Percentiles rank a stretch among this genome's conserved stretches.
These are phyloP conservation scores for Cryptosporidium bovis DNA, from an alignment of 169 alveolate genomes.

Conservation along the genomic window DNA sequence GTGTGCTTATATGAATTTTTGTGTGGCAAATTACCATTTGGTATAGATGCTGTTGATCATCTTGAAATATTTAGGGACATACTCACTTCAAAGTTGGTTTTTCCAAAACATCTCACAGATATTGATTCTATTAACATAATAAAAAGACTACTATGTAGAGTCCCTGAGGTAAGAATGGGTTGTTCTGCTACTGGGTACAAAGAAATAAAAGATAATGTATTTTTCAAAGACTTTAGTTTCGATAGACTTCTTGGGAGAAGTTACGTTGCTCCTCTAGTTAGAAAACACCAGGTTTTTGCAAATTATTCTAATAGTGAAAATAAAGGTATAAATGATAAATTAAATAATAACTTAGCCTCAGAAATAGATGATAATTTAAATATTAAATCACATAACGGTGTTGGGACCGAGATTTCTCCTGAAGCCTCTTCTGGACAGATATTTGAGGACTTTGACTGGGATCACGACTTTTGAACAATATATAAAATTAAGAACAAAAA, in stretches of 20 bases:
- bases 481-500: background rate
- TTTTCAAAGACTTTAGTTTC: constrained; percentile 87
- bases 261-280: constrained; percentile 66
- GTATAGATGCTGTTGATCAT: constrained; percentile 95
- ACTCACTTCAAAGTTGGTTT: constrained; percentile 84
- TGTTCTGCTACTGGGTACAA: constrained; percentile 91
- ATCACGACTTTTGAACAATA: constrained; percentile 28
- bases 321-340: background rate
- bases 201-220: constrained; percentile 86
- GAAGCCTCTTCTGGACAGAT: background rate
- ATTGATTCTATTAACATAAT: constrained; percentile 88
- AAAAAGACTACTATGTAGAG: constrained; percentile 88
- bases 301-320: background rate
- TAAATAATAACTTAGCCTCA: background rate
- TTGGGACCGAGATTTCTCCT: background rate
- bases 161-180: constrained; percentile 92
- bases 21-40: constrained; percentile 98
- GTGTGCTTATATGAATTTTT: constrained; percentile 96
- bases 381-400: background rate
- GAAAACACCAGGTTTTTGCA: constrained; percentile 55
- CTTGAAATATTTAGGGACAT: constrained; percentile 93
- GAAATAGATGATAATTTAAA: background rate
- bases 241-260: constrained; percentile 88
- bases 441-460: constrained; percentile 67
- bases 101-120: constrained; percentile 86